Base-by-base conservation (phyloP, 2,329 filamentous ascomycete genomes). In the Juglanconis juglandina region DNA sequence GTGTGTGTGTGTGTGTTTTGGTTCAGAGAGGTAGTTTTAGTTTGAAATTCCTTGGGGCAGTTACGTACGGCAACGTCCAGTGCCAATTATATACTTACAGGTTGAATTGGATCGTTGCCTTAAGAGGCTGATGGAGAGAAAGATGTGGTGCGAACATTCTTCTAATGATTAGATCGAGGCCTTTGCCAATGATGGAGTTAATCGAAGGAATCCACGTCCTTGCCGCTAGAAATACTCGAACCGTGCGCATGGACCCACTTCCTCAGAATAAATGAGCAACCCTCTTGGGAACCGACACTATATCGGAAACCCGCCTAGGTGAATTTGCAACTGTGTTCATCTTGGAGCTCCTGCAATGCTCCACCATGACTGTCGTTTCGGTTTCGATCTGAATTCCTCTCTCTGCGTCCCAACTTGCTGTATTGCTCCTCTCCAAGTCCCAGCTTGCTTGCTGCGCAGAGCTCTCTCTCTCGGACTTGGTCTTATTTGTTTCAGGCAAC, bases 211-310 rank as follows among this genome's bases (percentile, higher is more conserved):
- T 17, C 17, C 17, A 17, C 17, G 17, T 17, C 17, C 17, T 17
- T 17, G 17, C 17, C 2, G 17, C 17, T 14, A 7, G 42, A 5
- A 46, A 8, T 24, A 6, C 17, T 46, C 42, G 4, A 46, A 4
- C 14, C 14, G 13, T n/a, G 8, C 24, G 14, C 4, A 10, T 32
- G 17, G 17, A 17, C 17, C 46, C 46, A 32, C 11, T 5, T 8
- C 24, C 46, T 48, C 46, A 59, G 9, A 59, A 59, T 5, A 41
- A 37, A 33, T 59, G 56, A 24, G 56, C 56, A 10, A 59, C 56
- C 9, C 56, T 59, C 14, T 41, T 33, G 2, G 56, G 56, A 9
- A 59, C 50, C 8, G 50, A 48, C 9, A 59, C 42, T 30, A 42
- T 39, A 35, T 59, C 56, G 13, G 46, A 32, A 8, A 48, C 24